Percentiles rank a stretch among this genome's conserved stretches.
phyloP scores from a whole-genome alignment of 2,329 filamentous ascomycete species.

The Phoma herbarum region DNA sequence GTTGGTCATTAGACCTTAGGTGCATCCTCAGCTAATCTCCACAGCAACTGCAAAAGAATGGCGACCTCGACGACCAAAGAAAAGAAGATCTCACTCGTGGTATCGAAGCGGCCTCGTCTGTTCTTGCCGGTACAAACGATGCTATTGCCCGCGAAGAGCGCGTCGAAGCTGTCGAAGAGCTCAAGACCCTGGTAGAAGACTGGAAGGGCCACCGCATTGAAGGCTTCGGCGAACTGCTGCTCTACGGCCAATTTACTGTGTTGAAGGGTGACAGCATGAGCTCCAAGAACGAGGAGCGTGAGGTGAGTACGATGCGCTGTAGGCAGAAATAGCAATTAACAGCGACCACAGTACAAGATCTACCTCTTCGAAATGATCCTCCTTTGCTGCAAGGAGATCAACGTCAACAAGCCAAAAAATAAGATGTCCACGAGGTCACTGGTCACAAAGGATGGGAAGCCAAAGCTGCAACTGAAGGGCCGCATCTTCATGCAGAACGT shows the following conservation, averaged over 20 bases:
- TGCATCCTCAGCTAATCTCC: constrained; percentile 14
- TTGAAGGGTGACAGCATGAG: constrained; percentile 81
- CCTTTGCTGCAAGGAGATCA: constrained; percentile 94
- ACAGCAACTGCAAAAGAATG: constrained; percentile 87
- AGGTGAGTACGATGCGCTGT: constrained; percentile 64
- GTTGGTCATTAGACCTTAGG: constrained; percentile 25
- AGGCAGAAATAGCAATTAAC: constrained; percentile 6
- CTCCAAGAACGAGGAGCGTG: constrained; percentile 84
- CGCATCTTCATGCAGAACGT: constrained; percentile 99
- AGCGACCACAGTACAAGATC: constrained; percentile 79
- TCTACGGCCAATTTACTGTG: constrained; percentile 91
- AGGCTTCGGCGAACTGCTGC: constrained; percentile 86
- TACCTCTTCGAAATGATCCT: constrained; percentile 96
- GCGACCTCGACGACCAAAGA: constrained; percentile 72
- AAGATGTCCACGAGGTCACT: constrained; percentile 73
- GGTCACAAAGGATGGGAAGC: constrained; percentile 77
- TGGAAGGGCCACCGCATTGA: constrained; percentile 95
- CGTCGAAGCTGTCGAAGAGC: constrained; percentile 81
- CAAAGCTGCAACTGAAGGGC: constrained; percentile 86
- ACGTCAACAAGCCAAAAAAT: constrained; percentile 80
- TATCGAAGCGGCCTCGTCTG: constrained; percentile 81
- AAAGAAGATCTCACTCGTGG: constrained; percentile 78
- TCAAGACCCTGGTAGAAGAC: constrained; percentile 86
- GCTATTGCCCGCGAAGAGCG: constrained; percentile 89
- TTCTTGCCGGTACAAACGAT: constrained; percentile 85